Conservation (phyloP, 2,329 filamentous ascomycete genomes). For the Biscogniauxia sp. region DNA sequence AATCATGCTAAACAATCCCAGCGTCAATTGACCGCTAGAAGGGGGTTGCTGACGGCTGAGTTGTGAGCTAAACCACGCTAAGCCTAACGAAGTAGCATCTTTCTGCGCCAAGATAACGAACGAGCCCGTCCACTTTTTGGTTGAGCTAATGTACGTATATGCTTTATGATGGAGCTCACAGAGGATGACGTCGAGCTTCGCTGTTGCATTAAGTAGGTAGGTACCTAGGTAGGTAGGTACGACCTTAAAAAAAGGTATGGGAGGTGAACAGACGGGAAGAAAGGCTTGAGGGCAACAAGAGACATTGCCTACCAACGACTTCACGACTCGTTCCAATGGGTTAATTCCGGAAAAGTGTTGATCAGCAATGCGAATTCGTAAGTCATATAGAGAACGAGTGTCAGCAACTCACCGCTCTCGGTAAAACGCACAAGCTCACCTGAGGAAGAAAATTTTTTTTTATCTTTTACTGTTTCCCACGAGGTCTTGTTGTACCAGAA, state of each 20-base stretch:
- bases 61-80: conserved; percentile 13
- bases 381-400: background rate
- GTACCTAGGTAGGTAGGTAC: background rate
- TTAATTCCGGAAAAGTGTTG: background rate
- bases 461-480: conserved; percentile 2
- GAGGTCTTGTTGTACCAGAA: conserved; percentile 14
- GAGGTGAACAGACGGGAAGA: background rate
- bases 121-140: background rate
- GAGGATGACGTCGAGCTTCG: conserved; percentile 3
- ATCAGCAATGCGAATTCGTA: background rate
- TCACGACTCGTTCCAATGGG: background rate
- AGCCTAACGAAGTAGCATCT: conserved; percentile 21
- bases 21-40: conserved; percentile 29
- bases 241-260: background rate
- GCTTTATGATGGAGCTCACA: background rate
- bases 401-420: background rate
- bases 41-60: conserved; percentile 1
- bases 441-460: conserved; percentile 6
- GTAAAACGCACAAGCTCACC: conserved; percentile 1
- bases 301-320: background rate
- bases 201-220: background rate
- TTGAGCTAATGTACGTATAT: background rate
- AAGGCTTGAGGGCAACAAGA: background rate
- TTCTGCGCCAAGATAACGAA: conserved; percentile 10
- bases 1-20: conserved; percentile 22